These are phyloP conservation scores for Ambrosia hybrid DNA, from an alignment of 140 eudicot genomes.

Conservation along the genomic window DNA sequence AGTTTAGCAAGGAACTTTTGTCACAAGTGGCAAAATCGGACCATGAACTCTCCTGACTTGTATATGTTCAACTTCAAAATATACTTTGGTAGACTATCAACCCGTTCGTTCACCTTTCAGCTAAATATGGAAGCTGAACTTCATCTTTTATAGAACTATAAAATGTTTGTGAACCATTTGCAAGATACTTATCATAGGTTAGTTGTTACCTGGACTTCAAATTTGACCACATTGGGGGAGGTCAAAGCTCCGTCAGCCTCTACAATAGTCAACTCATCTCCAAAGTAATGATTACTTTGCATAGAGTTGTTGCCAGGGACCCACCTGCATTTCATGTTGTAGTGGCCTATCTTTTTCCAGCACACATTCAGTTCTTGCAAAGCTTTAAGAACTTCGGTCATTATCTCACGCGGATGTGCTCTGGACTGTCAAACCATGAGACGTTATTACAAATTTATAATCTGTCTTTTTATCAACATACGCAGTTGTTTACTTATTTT, in stretches of 20 bases:
- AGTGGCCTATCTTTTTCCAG: slow-evolving; percentile 93
- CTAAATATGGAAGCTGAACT: too few relatives aligned
- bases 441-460: neutral
- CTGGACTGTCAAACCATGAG: slow-evolving; percentile 54
- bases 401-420: slow-evolving; percentile 93
- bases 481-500: neutral
- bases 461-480: neutral
- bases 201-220: slow-evolving; percentile 83
- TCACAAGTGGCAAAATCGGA: too few relatives aligned
- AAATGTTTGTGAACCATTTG: too few relatives aligned
- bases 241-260: slow-evolving; percentile 44
- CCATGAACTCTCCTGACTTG: too few relatives aligned
- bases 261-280: slow-evolving; percentile 67
- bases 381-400: slow-evolving; percentile 90
- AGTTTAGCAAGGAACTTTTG: too few relatives aligned
- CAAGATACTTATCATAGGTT: neutral
- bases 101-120: too few relatives aligned
- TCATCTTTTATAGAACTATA: too few relatives aligned
- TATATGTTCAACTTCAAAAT: too few relatives aligned
- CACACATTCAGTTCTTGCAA: slow-evolving; percentile 85
- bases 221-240: slow-evolving; percentile 63
- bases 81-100: too few relatives aligned
- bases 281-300: slow-evolving; percentile 63
- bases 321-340: slow-evolving; percentile 96
- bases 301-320: slow-evolving; percentile 25